Base-by-base conservation (phyloP, 179 eudicot species). In the Silene noctiflora region DNA sequence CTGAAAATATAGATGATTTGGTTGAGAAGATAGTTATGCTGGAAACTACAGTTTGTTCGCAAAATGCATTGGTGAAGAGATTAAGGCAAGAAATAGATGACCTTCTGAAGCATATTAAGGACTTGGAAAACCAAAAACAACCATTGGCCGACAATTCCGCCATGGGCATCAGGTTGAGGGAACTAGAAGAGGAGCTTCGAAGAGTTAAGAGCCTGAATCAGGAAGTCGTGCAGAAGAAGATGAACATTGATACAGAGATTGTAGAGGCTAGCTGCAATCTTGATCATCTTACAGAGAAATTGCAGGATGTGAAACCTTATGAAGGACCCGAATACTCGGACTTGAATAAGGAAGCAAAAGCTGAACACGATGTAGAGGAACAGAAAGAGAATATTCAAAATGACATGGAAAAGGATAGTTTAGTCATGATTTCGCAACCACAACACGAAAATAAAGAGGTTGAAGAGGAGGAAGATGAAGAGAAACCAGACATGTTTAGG, bases 1-100 rank as follows among this genome's bases (percentile, higher is more conserved):
- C 92, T 21, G 97, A 95, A 78, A 95, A 93, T 79, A 87, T 95
- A 7, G 95, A 95, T 71, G 88, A 89, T 67, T 80, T 95, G 53
- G 97, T 90, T n/a, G 93, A 89, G 6, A 88, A 83, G 79, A 88
- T 95, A 14, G 88, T 95, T 4, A 39, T 17, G 6, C 73, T 93
- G 59, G 96, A 93, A 80, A 83, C 88, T 25, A 86, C 86, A 3
- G 72, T 89, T n/a, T 85, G 89, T 70, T 86, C 98, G 17, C 93
- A 91, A 72, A 86, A 85, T 66, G 90, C 94, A 13, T 61, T 89
- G 33, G 87, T 95, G 24, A 85, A 83, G 83, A 83, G 90, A 75
- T 63, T 93, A 76, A 85, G 86, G 73, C 76, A 84, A 31, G 93
- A 91, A 55, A 86, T 82, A 7, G 80, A 88, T 71, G 83, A 83